phyloP scores from a whole-genome alignment of 2,329 filamentous ascomycete species.

The Shiraia sp. region DNA sequence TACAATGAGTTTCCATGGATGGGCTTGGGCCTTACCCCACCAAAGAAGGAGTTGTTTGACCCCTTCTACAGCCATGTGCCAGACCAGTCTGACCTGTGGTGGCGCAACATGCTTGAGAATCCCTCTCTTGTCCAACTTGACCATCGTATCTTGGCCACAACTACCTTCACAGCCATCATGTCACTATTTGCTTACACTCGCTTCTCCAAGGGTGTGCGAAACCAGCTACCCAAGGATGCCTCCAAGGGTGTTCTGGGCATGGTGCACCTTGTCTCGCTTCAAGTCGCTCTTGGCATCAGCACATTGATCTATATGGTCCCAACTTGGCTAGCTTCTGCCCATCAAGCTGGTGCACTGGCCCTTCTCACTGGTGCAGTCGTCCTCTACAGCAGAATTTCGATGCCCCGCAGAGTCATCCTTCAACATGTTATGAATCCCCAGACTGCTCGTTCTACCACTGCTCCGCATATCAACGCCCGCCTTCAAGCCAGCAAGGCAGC shows the following conservation, averaged over 20 bases:
- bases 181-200: slow-evolving; percentile 80
- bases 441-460: slow-evolving; percentile 13
- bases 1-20: slow-evolving; percentile 99
- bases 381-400: slow-evolving; percentile 63
- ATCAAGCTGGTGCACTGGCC: slow-evolving; percentile 88
- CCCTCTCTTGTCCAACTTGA: slow-evolving; percentile 93
- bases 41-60: slow-evolving; percentile 80
- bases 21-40: slow-evolving; percentile 82
- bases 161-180: slow-evolving; percentile 81
- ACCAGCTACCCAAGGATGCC: slow-evolving; percentile 58
- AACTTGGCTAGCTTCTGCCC: slow-evolving; percentile 80
- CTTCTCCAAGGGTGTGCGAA: slow-evolving; percentile 66
- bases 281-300: slow-evolving; percentile 84
- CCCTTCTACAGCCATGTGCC: slow-evolving; percentile 79
- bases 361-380: slow-evolving; percentile 82
- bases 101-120: slow-evolving; percentile 98
- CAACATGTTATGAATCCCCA: slow-evolving; percentile 33
- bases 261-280: slow-evolving; percentile 78
- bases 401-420: slow-evolving; percentile 39
- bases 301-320: slow-evolving; percentile 96
- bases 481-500: slow-evolving; percentile 20
- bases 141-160: slow-evolving; percentile 88
- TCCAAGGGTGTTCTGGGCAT: slow-evolving; percentile 78
- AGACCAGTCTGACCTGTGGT: slow-evolving; percentile 84
- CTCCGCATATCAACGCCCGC: slow-evolving; percentile 25